phyloP scores from a whole-genome alignment of 2,329 filamentous ascomycete species.

The Alternaria sp. region DNA sequence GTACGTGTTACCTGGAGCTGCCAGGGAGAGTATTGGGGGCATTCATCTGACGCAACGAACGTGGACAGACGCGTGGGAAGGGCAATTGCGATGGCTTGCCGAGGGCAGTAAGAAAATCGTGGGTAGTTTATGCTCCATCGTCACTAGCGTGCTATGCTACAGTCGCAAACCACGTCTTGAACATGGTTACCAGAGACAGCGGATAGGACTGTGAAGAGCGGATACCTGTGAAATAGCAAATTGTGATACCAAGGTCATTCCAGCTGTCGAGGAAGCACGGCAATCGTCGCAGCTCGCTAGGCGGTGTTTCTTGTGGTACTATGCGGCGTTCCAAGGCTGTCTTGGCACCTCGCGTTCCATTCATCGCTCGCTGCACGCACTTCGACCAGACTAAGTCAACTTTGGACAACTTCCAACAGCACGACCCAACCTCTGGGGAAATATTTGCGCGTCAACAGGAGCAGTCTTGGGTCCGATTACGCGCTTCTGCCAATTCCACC shows the following conservation, averaged over 20 bases:
- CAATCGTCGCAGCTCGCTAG: neutral
- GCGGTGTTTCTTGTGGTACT: conserved; percentile 12
- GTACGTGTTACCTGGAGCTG: conserved; percentile 43
- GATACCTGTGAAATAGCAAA: neutral
- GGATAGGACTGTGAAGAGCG: neutral
- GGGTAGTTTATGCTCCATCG: conserved; percentile 19
- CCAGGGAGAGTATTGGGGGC: conserved; percentile 44
- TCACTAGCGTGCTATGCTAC: conserved; percentile 14
- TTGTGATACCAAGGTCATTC: too few species aligned
- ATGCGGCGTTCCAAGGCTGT: conserved; percentile 16
- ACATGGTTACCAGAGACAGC: neutral
- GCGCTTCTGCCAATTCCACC: conserved; percentile 1
- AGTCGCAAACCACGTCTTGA: conserved; percentile 2
- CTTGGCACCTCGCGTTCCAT: conserved; percentile 39
- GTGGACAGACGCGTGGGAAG: conserved; percentile 14
- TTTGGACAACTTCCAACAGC: conserved; percentile 25
- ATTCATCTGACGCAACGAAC: conserved; percentile 46
- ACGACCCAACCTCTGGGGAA: conserved; percentile 17
- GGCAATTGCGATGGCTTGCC: conserved; percentile 23
- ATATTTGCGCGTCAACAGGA: conserved; percentile 23
- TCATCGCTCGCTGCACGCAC: conserved; percentile 34
- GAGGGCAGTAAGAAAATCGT: conserved; percentile 19
- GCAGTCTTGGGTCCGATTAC: neutral
- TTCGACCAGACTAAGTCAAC: conserved; percentile 31
- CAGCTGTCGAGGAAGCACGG: neutral